A percentile compares a stretch with the other conserved stretches of the same genome.
phyloP scores from a whole-genome alignment of 176 grass and related monocot species.

The Eragrostis nindensis region DNA sequence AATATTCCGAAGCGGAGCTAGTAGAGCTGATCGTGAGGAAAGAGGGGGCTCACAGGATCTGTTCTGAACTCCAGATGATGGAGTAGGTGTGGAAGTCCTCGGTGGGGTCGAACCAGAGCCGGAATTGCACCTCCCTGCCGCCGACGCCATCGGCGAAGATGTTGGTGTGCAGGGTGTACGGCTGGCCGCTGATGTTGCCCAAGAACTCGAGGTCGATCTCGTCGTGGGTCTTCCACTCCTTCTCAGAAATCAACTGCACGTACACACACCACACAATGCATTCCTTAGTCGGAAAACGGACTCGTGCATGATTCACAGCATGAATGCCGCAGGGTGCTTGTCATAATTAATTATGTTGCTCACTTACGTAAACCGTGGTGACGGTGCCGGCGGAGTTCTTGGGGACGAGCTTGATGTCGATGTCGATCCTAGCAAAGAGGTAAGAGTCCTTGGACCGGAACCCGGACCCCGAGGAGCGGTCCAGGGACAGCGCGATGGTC shows the following conservation, averaged over 20 bases:
- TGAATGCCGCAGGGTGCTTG: neutral
- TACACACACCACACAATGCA: neutral
- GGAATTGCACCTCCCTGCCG: slow-evolving; percentile 66
- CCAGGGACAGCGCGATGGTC: slow-evolving; percentile 43
- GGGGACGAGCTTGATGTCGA: slow-evolving; percentile 74
- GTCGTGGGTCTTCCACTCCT: slow-evolving; percentile 55
- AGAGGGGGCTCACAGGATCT: slow-evolving; percentile 66
- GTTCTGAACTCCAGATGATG: slow-evolving; percentile 71
- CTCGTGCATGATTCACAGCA: too few relatives aligned
- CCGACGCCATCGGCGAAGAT: slow-evolving; percentile 61
- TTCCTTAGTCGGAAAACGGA: neutral
- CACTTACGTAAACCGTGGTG: slow-evolving; percentile 69
- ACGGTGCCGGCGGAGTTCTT: slow-evolving; percentile 75
- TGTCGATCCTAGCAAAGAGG: slow-evolving; percentile 57
- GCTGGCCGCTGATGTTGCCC: slow-evolving; percentile 63
- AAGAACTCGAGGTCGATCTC: slow-evolving; percentile 84
- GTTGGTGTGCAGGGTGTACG: slow-evolving; percentile 76
- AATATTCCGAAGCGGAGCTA: neutral
- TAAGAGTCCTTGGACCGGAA: slow-evolving; percentile 60
- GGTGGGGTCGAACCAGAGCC: slow-evolving; percentile 78
- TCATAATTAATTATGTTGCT: neutral
- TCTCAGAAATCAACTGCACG: slow-evolving; percentile 48
- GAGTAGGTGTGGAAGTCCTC: slow-evolving; percentile 74
- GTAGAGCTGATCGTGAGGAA: neutral
- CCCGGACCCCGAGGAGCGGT: slow-evolving; percentile 46